Percentiles rank a stretch among this genome's conserved stretches.
Conservation (phyloP, 306 rosid genomes). For the Rosa lucieae region DNA sequence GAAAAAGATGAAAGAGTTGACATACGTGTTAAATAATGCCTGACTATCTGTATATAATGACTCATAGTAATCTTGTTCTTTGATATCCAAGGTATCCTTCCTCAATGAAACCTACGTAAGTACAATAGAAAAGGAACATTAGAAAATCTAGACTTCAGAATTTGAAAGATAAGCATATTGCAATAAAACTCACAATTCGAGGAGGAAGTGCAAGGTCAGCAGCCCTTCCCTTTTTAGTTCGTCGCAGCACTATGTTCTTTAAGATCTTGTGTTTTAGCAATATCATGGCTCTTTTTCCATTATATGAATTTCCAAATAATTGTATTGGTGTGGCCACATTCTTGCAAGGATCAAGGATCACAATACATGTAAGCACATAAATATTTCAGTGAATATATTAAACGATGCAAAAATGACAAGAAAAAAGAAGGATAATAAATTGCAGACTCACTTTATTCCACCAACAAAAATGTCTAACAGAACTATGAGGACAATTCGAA, state of each 20-base stretch:
- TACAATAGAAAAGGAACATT: conserved; percentile 18
- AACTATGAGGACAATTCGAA: conserved; percentile 63
- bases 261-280: conserved; percentile 75
- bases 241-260: conserved; percentile 68
- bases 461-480: conserved; percentile 93
- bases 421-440: conserved; percentile 14
- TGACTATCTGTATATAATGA: conserved; percentile 82
- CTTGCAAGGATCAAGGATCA: conserved; percentile 42
- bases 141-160: conserved; percentile 7
- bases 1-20: conserved; percentile 1
- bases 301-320: conserved; percentile 22
- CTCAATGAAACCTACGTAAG: conserved; percentile 63
- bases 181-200: conserved; percentile 66
- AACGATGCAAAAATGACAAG: conserved; percentile 5
- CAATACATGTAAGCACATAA: conserved; percentile 22
- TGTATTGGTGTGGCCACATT: conserved; percentile 68
- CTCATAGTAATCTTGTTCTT: conserved; percentile 85
- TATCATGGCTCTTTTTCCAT: conserved; percentile 69
- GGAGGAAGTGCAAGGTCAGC: conserved; percentile 97
- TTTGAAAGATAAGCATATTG: conserved; percentile 9
- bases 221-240: conserved; percentile 91
- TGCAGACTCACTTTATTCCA: conserved; percentile 85
- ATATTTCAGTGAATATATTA: conserved; percentile 2
- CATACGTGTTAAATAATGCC: conserved; percentile 81
- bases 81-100: conserved; percentile 69